Evolutionary conservation across 2,329 filamentous ascomycete genomes (phyloP).

Genomic region (Fusarium stilboides): DNA sequence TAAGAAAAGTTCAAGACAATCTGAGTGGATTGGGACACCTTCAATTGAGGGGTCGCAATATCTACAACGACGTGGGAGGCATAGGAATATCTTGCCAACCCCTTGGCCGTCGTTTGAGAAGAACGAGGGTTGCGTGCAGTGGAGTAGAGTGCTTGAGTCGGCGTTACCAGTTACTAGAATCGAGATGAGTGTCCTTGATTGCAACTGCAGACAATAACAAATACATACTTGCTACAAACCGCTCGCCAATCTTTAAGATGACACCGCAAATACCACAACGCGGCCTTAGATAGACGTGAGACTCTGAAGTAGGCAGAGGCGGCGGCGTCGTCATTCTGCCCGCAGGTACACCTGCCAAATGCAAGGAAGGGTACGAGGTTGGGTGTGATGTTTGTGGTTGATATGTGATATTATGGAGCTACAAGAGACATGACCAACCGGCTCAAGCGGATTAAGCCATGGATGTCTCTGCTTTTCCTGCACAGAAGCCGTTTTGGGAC

Average conservation of each 20-base stretch:
- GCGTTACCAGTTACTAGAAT: not conserved
- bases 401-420: conserved; percentile 1
- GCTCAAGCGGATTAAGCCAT: not conserved
- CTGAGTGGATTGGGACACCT: conserved; percentile 1
- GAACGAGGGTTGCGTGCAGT: not conserved
- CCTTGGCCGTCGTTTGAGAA: not conserved
- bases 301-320: not conserved
- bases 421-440: not conserved
- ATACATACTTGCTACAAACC: not conserved
- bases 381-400: not conserved
- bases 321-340: not conserved
- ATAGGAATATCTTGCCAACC: not conserved
- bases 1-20: not conserved
- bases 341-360: too few relatives aligned
- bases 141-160: conserved; percentile 10
- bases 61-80: too few relatives aligned
- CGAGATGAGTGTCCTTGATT: not conserved
- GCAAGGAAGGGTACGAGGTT: too few relatives aligned
- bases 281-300: not conserved
- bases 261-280: conserved; percentile 18
- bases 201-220: not conserved
- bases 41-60: too few relatives aligned
- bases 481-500: not conserved
- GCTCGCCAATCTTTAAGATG: not conserved
- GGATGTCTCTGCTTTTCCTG: conserved; percentile 6